Base-by-base conservation (phyloP, 192 early-diverging fungal species). In the Linnemannia zychae region DNA sequence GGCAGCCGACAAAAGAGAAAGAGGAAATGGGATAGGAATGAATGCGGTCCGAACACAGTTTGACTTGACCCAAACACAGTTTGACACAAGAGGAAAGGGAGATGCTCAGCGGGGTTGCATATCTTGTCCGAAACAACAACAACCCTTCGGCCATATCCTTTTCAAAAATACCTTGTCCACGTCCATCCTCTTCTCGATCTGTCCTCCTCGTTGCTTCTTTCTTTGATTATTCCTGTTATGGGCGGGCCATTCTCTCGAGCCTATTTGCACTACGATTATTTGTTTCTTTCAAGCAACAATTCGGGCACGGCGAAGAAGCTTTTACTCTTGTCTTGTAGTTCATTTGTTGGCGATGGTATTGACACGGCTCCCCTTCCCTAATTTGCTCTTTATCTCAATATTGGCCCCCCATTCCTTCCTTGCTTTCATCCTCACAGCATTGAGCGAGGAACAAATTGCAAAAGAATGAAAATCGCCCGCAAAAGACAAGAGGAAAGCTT, bases 11-110 rank as follows among this genome's bases (percentile, higher is more conserved):
- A 52, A 7, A 17, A 57, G 57, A 60, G 24, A 60, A 44, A 16
- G 18, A 40, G 79, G 11, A 34, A 28, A 49, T 65, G 60, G 9
- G 63, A 47, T 31, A 49, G 49, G 24, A 18, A 72, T 57, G 78
- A 75, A 82, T 76, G 75, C 72, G 81, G 81, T 82, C 81, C 81
- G 77, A 82, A 82, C 81, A 82, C 81, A 82, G 81, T 82, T 82
- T 75, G 71, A 65, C 50, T 76, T 82, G 81, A 82, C 81, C 81
- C 75, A 82, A 82, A 82, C 81, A 82, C 81, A 82, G 81, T 82
- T 82, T 82, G 81, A 47, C 38, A 82, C 75, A 82, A 74, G 13
- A 3, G 40, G 40, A 44, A 44, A 44, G 9, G 9, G 40, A 44
- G 5, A 71, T 38, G 78, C 71, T 68, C 65, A 74, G 57, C 70